phyloP scores from a whole-genome alignment of 1,284 basidiomycete species.

The Somion occarium region DNA sequence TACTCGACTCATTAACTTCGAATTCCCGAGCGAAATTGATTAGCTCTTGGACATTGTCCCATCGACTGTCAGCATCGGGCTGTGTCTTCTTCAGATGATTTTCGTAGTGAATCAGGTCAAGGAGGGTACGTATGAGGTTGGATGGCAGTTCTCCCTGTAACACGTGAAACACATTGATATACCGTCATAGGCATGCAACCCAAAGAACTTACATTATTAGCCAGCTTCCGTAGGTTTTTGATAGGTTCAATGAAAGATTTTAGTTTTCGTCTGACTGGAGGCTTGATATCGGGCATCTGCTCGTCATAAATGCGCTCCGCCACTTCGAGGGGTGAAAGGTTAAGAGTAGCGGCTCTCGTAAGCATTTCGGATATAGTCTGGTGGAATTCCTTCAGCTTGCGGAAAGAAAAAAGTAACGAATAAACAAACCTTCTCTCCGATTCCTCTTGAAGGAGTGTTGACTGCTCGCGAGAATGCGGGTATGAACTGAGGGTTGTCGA shows the following conservation, averaged over 20 bases:
- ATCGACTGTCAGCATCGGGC: constrained; percentile 69
- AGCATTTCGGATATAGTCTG: constrained; percentile 63
- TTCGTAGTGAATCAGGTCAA: constrained; percentile 64
- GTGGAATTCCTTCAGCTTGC: neutral
- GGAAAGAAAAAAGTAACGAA: neutral
- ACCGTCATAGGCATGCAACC: neutral
- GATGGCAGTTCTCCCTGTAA: constrained; percentile 62
- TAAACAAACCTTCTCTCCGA: constrained; percentile 75
- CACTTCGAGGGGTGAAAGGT: constrained; percentile 55
- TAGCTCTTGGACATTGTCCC: constrained; percentile 87
- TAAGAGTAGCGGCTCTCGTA: constrained; percentile 44
- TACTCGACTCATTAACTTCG: constrained; percentile 19
- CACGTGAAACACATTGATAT: no score
- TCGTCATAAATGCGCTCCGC: constrained; percentile 60
- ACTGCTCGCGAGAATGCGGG: constrained; percentile 78
- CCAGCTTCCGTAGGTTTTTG: constrained; percentile 48
- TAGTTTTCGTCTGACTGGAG: constrained; percentile 60
- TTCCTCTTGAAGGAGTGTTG: constrained; percentile 71
- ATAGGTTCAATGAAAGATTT: constrained; percentile 57
- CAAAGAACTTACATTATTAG: constrained; percentile 41
- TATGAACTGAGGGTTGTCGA: constrained; percentile 77
- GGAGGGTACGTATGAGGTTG: constrained; percentile 58
- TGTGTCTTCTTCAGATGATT: constrained; percentile 68
- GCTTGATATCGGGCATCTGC: constrained; percentile 59
- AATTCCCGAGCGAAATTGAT: constrained; percentile 65